A percentile compares a stretch with the other conserved stretches of the same genome.
Conservation (phyloP, 2,329 filamentous ascomycete genomes). For the Talaromyces sp. region DNA sequence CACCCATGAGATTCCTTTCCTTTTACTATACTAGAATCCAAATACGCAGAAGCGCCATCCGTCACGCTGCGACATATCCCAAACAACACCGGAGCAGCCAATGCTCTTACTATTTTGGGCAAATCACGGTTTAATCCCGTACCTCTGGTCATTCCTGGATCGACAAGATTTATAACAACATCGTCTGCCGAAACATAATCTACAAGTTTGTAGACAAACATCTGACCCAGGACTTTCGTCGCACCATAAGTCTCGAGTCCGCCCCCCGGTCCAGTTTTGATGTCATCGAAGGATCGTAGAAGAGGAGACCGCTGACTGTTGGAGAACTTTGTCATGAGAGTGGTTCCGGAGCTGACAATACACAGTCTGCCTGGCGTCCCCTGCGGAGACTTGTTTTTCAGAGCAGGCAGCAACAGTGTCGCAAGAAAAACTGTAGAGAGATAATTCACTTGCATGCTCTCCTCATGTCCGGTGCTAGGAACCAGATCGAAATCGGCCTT, state of each 20-base stretch:
- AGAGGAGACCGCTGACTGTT: slow-evolving; percentile 11
- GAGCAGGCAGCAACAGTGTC: slow-evolving; percentile 45
- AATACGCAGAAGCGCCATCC: slow-evolving; percentile 41
- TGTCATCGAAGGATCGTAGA: slow-evolving; percentile 22
- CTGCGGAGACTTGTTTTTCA: slow-evolving; percentile 24
- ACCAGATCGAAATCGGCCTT: slow-evolving; percentile 21
- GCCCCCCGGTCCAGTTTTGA: not conserved
- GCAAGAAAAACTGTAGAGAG: slow-evolving; percentile 52
- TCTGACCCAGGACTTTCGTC: slow-evolving; percentile 14
- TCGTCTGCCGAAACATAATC: slow-evolving; percentile 35
- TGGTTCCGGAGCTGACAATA: slow-evolving; percentile 16
- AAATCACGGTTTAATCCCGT: slow-evolving; percentile 30
- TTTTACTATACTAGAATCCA: slow-evolving; percentile 43
- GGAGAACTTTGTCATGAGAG: slow-evolving; percentile 13
- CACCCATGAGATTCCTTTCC: slow-evolving; percentile 48
- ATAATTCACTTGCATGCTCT: slow-evolving; percentile 52
- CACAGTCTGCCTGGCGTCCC: slow-evolving; percentile 12
- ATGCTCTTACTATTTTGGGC: not conserved
- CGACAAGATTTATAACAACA: slow-evolving; percentile 41
- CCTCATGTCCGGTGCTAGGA: slow-evolving; percentile 43
- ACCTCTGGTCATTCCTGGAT: slow-evolving; percentile 40
- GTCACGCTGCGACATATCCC: not conserved
- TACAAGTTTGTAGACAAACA: slow-evolving; percentile 32
- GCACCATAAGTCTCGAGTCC: not conserved
- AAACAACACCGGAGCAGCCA: not conserved